Evolutionary conservation across 1,284 basidiomycete genomes (phyloP), one percentile per base, ranked within the genome.

Genomic region (Clitocybe nebularis): DNA sequence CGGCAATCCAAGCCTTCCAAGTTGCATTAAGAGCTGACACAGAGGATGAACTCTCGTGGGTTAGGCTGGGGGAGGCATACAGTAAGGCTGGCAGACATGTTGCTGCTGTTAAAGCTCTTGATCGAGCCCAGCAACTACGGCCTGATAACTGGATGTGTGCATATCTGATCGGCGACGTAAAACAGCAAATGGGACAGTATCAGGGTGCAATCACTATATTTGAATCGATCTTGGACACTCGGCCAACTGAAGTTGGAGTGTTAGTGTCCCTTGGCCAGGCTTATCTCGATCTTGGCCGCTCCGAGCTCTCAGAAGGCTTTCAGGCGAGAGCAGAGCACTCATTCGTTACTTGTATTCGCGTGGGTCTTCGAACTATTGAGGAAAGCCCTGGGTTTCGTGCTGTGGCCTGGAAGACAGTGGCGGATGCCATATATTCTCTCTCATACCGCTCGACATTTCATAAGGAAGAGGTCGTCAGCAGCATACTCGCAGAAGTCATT

Each of bases 51-150:
- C 63, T 82, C 20, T 81, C 84, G 17, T 98, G 94, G 95, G 71
- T 93, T 13, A 81, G 90, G 43, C 75, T 99, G 0, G 95, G 95
- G 3, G 93, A 97, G 61, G 89, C 92, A 0, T 99, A 99, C 54
- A 81, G 81, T 48, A 84, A 79, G 55, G 86, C 89, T 9, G 94
- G 95, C 26, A 79, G 91, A 22, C 89, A 93, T 51, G 82, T 82
- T 8, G 95, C 96, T 2, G 90, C 93, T 1, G 68, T 97, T 46
- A 98, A 96, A 62, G 87, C 93, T 1, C 79, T 98, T 22, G 69
- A 74, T 8, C 83, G 77, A 40, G 90, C 90, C 0, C 75, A 79
- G 8, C 77, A 84, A 48, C 72, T 95, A 38, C 62, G 74, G 19
- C 75, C 84, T 1, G 62, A 76, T 11, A 84, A 89, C 48, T 99